Conservation (phyloP, 495 filamentous ascomycete species). For the Platismatia glauca region DNA sequence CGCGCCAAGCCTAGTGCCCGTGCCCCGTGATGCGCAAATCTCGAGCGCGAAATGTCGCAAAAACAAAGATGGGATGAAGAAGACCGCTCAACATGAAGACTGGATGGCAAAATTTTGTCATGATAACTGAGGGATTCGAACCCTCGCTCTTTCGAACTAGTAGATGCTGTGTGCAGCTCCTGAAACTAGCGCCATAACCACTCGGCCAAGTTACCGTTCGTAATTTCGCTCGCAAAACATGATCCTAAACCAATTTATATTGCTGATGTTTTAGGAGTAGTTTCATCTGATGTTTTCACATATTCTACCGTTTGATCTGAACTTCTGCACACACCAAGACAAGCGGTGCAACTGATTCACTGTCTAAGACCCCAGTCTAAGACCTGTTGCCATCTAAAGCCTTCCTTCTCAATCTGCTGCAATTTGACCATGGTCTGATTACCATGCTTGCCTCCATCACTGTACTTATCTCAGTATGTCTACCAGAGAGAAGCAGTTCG, state of each 20-base stretch:
- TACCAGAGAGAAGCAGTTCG: neutral
- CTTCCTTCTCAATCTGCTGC: neutral
- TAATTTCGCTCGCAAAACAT: neutral
- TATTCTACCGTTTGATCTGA: too few relatives aligned
- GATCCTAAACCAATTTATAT: too few relatives aligned
- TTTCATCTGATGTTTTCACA: too few relatives aligned
- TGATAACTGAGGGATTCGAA: conserved; percentile 29
- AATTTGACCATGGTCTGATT: neutral
- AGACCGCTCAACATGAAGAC: too few relatives aligned
- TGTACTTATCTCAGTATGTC: neutral
- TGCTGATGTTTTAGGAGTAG: neutral
- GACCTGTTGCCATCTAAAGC: neutral
- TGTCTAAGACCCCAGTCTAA: neutral
- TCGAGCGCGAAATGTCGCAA: too few relatives aligned
- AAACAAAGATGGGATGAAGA: too few relatives aligned
- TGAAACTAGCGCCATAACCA: conserved; percentile 31
- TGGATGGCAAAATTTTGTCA: too few relatives aligned
- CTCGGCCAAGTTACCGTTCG: conserved; percentile 11
- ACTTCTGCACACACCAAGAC: too few relatives aligned
- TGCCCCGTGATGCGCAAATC: too few relatives aligned
- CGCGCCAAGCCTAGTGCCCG: neutral
- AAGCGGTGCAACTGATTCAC: too few relatives aligned
- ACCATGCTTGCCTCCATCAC: neutral
- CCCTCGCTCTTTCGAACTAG: conserved; percentile 31
- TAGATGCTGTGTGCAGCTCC: conserved; percentile 18